Evolutionary conservation across 2,329 filamentous ascomycete genomes (phyloP), one percentile per base, ranked within the genome.

Genomic region (Aschersonia sp.): DNA sequence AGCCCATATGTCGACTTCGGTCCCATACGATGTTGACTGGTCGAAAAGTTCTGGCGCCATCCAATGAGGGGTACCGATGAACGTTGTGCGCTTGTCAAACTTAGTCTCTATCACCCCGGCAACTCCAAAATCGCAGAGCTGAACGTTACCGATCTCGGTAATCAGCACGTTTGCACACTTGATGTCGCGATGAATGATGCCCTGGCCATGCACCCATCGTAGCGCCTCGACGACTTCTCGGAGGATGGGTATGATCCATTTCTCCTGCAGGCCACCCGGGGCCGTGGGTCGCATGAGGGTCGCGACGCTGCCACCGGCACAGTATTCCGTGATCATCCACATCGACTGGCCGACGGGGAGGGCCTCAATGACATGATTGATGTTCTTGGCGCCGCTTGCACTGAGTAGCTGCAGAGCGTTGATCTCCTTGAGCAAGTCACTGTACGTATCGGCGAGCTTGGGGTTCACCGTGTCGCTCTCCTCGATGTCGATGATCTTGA

Each of bases 271-370:
- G 2, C 80, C 79, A 1, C 75, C 76, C 0, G 78, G 78, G 4
- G 73, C 70, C 1, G 77, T 83, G n/a, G 81, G 79, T 59, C 75
- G 78, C 79, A 82, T 81, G 50, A 76, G 74, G 51, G 75, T 89
- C 54, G 76, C 82, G 61, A 94, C 82, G 61, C 86, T 92, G 45
- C 87, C 87, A 52, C 87, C 87, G 5, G 83, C 85, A 56, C 86
- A 89, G 62, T 89, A 88, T 65, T 92, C 85, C 50, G 84, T 89
- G 48, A 92, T 79, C 69, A 92, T 86, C 87, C 87, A 94, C 68
- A 94, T 81, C 51, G 86, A 78, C 55, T 84, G 81, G 42, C 84
- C 83, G 39, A 90, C 79, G 7, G 84, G 79, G 22, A 89, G 72
- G 5, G 85, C 85, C 54, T 89, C 85, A 55, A 89, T 81, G 46